Base-by-base conservation (phyloP, 1,139 yeast species). In the Nakaseomyces delphensis region DNA sequence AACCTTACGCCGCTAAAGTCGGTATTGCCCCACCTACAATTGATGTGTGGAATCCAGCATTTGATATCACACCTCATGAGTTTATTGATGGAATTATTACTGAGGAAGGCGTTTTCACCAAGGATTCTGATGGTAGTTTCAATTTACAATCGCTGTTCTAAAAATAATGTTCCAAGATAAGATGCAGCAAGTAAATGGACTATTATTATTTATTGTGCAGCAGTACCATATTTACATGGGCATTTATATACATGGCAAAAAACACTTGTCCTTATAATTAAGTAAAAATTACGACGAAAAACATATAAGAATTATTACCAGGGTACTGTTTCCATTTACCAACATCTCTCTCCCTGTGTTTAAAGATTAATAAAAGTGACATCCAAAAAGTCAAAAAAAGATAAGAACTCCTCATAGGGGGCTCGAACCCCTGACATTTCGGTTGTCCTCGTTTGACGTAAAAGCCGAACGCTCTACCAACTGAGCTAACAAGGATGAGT, bases 31-130 rank as follows among this genome's bases (percentile, higher is more conserved):
- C 96, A 2, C 83, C 84, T 2, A 84, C 83, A 0, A 83, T 89
- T 31, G 68, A 73, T 3, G 95, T 86, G 1, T 91, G 97, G 96
- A 91, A 91, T 56, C 98, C 98, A 1, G 83, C 96, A 0, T 91
- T 91, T 56, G 98, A 91, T 60, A 89, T 91, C 10, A 86, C 97
- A 6, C 95, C 96, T 0, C 78, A 80, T 55, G 72, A 71, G 38
- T 67, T 82, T 39, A 86, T 91, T 44, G 96, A 87, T 56, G 84
- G 87, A 45, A 85, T 91, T 48, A 85, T 89, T 24, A 89, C 97
- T 1, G 97, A 91, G 61, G 68, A 73, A 39, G 75, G 74, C 3
- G 84, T 74, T 6, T 66, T 68, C 44, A 59, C 62, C 9, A 78
- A 79, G 52, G 67, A 69, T 45, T 28, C 47, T 0, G 44, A 62